Percentiles rank a stretch among this genome's conserved stretches.
These are phyloP conservation scores for Penicillium verrucosum DNA, from an alignment of 2,329 filamentous ascomycete species.

Conservation along the genomic window DNA sequence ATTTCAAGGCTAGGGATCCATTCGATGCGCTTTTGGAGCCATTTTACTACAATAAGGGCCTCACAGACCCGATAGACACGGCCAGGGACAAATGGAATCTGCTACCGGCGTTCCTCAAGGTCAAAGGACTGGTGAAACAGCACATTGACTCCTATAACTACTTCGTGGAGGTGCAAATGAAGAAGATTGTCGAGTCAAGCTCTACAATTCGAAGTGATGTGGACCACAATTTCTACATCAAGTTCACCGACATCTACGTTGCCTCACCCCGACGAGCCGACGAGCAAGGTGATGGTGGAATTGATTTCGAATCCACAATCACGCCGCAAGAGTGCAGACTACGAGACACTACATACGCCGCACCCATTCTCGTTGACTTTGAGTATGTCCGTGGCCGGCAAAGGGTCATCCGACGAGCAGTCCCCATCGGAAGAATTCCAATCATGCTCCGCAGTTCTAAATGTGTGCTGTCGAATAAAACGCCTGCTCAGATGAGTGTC, in stretches of 20 bases:
- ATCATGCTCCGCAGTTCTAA: slow-evolving; percentile 97
- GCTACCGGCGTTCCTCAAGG: slow-evolving; percentile 93
- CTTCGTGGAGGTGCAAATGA: slow-evolving; percentile 93
- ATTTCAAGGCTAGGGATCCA: slow-evolving; percentile 34
- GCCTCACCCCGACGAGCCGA: slow-evolving; percentile 76
- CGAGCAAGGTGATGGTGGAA: slow-evolving; percentile 56
- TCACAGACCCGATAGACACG: slow-evolving; percentile 68
- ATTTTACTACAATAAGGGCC: slow-evolving; percentile 65
- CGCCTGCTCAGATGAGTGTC: slow-evolving; percentile 80
- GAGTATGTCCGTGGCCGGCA: slow-evolving; percentile 81
- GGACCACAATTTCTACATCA: slow-evolving; percentile 87
- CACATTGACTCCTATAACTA: slow-evolving; percentile 99
- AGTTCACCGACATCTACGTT: slow-evolving; percentile 88
- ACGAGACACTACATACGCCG: slow-evolving; percentile 96
- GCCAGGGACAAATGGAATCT: slow-evolving; percentile 92
- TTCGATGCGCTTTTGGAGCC: slow-evolving; percentile 66
- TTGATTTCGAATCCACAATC: slow-evolving; percentile 53
- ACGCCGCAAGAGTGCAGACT: slow-evolving; percentile 96
- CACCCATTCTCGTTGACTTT: slow-evolving; percentile 89
- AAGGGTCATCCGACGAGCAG: slow-evolving; percentile 67
- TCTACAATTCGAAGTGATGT: slow-evolving; percentile 85
- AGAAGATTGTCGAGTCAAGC: slow-evolving; percentile 93
- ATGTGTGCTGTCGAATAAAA: slow-evolving; percentile 79
- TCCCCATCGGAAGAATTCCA: slow-evolving; percentile 85
- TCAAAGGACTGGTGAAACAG: slow-evolving; percentile 95